Base-by-base conservation (phyloP, 805 yeast genomes). In the Kodamaea restingae region DNA sequence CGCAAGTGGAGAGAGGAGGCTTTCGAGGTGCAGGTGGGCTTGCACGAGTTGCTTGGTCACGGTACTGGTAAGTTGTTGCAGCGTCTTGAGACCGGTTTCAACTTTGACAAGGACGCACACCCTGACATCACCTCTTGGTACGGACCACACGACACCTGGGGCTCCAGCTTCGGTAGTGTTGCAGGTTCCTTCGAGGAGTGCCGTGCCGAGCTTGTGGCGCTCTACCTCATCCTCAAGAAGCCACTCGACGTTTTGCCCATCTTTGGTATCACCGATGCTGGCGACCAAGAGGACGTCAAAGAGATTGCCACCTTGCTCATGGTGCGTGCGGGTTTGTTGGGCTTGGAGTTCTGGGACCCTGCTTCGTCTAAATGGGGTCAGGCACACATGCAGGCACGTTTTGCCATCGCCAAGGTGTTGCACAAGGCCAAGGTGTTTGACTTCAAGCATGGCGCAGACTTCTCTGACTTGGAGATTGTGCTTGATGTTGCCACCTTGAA, bases 181-280 rank as follows among this genome's bases (percentile, higher is more conserved):
- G 84, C 96, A 6, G 95, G 95, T 18, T 80, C 95, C 1, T 87
- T 82, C 56, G 96, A 88, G 62, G 96, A 88, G 61, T 88, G 96
- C 59, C 78, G 96, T 51, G 96, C 96, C 18, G 96, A 88, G 59
- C 76, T 82, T 42, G 95, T 88, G 34, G 95, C 95, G 4, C 75
- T 88, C 77, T 84, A 76, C 57, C 73, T 88, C 48, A 76, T 83
- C 50, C 77, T 90, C 34, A 81, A 82, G 60, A 69, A 77, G 42
- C 71, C 72, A 12, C 34, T 45, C n/a, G 71, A 79, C 39, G 71
- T 88, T 24, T 69, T 88, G 46, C 74, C 76, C 21, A 83, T 87
- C 40, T 88, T 88, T 58, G 95, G 87, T 2, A 81, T 79, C 55
- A 60, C 63, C 12, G 67, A 70, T 6, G 62, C 69, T 20, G 65